A percentile compares a stretch with the other conserved stretches of the same genome.
Conservation (phyloP, 1,284 basidiomycete species). For the Phylloporus sp. region DNA sequence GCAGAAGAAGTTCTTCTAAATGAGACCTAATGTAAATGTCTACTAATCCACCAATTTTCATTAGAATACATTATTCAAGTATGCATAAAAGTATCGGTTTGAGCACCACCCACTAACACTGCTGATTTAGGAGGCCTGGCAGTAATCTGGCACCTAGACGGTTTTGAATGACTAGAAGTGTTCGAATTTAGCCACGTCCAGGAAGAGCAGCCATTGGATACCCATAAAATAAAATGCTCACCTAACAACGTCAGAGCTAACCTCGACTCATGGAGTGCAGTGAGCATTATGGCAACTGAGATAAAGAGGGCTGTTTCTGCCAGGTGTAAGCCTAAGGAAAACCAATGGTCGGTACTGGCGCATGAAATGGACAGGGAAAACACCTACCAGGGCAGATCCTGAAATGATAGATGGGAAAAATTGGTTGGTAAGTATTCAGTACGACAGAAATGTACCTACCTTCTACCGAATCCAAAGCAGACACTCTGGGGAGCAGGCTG, state of each 20-base stretch:
- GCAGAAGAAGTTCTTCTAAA: too few relatives aligned
- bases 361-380: too few relatives aligned
- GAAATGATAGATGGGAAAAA: too few relatives aligned
- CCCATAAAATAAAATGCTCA: too few relatives aligned
- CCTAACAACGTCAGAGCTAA: too few relatives aligned
- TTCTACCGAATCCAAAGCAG: slow-evolving; percentile 29
- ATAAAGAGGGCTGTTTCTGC: slow-evolving; percentile 24
- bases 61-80: too few relatives aligned
- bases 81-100: too few relatives aligned
- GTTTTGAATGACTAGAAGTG: slow-evolving; percentile 17
- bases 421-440: too few relatives aligned
- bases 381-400: slow-evolving; percentile 29
- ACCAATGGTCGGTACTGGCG: too few relatives aligned
- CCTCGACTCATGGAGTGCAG: slow-evolving; percentile 4
- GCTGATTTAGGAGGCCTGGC: slow-evolving; percentile 14
- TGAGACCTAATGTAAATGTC: too few relatives aligned
- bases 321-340: slow-evolving; percentile 12
- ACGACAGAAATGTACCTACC: slow-evolving; percentile 8
- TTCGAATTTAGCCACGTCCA: neutral
- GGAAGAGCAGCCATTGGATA: too few relatives aligned
- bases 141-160: slow-evolving; percentile 21
- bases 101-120: slow-evolving; percentile 17
- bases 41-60: too few relatives aligned
- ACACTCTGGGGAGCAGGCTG: slow-evolving; percentile 23
- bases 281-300: slow-evolving; percentile 20